Evolutionary conservation across 2,329 filamentous ascomycete genomes (phyloP).

Genomic region (Venturia aucupariae): DNA sequence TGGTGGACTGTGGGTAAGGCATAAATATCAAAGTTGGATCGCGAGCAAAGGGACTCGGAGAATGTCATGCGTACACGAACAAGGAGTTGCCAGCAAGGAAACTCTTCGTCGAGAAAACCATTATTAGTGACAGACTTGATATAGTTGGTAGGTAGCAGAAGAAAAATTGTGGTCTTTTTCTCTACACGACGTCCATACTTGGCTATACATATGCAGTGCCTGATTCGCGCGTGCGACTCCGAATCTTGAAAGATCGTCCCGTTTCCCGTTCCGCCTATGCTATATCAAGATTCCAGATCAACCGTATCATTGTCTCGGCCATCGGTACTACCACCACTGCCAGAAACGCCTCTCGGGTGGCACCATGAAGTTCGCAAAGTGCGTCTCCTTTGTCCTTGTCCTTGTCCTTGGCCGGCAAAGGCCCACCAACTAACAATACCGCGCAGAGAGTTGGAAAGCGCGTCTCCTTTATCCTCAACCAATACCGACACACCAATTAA

Average conservation of each 20-base stretch:
- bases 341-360: background rate
- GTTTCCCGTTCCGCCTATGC: background rate
- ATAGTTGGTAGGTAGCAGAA: too few relatives aligned
- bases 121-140: too few relatives aligned
- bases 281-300: background rate
- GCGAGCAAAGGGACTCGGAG: background rate
- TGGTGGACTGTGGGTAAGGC: background rate
- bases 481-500: conserved; percentile 11
- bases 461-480: conserved; percentile 17
- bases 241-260: background rate
- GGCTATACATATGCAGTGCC: too few relatives aligned
- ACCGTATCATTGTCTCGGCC: background rate
- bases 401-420: too few relatives aligned
- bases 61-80: background rate
- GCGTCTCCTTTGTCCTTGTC: conserved; percentile 18
- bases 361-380: conserved; percentile 55
- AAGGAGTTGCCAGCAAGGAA: background rate
- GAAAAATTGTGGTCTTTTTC: too few relatives aligned
- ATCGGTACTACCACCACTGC: background rate
- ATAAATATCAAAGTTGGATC: background rate
- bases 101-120: background rate
- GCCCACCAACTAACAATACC: too few relatives aligned
- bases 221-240: background rate
- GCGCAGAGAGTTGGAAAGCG: conserved; percentile 25
- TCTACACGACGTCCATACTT: too few relatives aligned